phyloP scores from a whole-genome alignment of 306 rosid species.

The Malus asiatica region DNA sequence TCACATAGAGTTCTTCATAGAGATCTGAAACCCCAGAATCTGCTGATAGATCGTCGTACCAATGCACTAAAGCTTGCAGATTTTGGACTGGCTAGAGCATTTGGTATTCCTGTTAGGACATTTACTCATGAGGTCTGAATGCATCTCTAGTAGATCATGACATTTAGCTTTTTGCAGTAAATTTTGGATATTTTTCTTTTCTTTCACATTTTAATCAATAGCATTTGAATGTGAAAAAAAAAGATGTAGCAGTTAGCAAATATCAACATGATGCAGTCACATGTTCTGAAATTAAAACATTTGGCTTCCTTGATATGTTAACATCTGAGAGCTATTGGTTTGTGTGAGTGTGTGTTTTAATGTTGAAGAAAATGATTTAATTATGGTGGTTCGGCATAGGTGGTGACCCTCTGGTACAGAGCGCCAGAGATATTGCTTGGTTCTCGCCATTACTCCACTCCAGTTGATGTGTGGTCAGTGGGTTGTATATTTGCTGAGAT shows the following conservation, averaged over 20 bases:
- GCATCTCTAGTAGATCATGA: neutral
- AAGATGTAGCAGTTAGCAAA: neutral
- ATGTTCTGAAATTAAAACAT: neutral
- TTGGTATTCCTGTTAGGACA: constrained; percentile 98
- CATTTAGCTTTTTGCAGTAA: neutral
- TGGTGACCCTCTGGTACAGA: constrained; percentile 98
- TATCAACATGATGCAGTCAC: neutral
- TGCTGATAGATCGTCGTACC: constrained; percentile 87
- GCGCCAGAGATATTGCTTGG: constrained; percentile 99
- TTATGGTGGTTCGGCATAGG: constrained; percentile 40
- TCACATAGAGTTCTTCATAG: constrained; percentile 99
- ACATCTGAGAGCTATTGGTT: neutral
- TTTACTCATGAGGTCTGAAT: constrained; percentile 84
- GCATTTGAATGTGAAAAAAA: neutral
- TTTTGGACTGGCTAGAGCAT: constrained; percentile 98
- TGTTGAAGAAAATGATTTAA: neutral
- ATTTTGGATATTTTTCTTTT: neutral
- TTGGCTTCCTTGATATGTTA: neutral
- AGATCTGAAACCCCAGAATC: constrained; percentile 94
- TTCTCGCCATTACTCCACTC: constrained; percentile 96
- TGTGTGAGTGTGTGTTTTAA: neutral
- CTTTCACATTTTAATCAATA: neutral
- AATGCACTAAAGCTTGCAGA: constrained; percentile 97
- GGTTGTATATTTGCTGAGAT: constrained; percentile 99
- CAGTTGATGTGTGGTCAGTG: constrained; percentile 98